phyloP scores from a whole-genome alignment of 148 eudicot genomes.

The Cornus florida region DNA sequence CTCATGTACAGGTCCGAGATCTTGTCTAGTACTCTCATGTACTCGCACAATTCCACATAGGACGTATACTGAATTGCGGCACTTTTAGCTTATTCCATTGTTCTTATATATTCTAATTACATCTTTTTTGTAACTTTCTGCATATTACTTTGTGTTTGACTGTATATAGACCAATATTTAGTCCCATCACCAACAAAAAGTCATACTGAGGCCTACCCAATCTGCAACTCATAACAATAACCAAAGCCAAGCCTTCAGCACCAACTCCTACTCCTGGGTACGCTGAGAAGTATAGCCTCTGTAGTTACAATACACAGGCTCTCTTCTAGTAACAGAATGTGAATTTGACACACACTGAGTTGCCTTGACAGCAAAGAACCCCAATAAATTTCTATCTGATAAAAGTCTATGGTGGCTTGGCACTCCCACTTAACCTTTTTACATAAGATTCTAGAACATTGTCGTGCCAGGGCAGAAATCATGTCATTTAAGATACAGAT shows the following conservation, averaged over 20 bases:
- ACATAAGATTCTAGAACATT: neutral
- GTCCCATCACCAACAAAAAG: neutral
- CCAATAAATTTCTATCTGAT: neutral
- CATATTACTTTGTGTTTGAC: no score
- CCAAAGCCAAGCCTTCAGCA: neutral
- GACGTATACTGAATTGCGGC: neutral
- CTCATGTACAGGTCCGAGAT: neutral
- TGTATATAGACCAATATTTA: neutral
- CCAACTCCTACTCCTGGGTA: neutral
- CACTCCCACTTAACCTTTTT: neutral
- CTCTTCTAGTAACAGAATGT: neutral
- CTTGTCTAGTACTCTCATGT: neutral
- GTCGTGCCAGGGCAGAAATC: neutral
- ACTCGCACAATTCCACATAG: neutral
- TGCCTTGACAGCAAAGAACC: neutral
- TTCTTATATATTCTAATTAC: no score
- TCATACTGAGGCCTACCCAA: neutral
- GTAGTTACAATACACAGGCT: neutral
- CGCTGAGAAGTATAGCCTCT: neutral
- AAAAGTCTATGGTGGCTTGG: no score
- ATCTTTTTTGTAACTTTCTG: neutral
- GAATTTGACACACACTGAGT: neutral
- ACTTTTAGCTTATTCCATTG: no score
- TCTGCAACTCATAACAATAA: neutral
- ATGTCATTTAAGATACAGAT: no score